These are phyloP conservation scores for Pelargonium australe DNA, from an alignment of 441 rosid genomes.

Conservation along the genomic window DNA sequence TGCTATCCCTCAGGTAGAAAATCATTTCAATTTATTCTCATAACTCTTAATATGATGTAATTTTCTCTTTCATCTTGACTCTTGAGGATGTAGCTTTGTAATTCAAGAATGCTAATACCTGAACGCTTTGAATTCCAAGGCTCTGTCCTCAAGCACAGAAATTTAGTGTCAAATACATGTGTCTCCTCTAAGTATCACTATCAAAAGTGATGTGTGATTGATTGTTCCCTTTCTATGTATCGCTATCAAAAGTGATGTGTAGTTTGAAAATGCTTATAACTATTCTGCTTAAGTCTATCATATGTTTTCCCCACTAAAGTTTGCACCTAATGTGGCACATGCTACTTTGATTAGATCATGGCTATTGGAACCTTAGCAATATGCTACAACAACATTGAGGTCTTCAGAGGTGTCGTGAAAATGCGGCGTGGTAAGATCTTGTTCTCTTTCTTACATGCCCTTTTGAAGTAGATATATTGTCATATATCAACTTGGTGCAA, in stretches of 20 bases:
- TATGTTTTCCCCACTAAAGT: neutral
- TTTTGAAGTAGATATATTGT: neutral
- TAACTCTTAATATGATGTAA: neutral
- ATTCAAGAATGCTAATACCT: no score
- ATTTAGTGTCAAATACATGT: no score
- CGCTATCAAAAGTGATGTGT: no score
- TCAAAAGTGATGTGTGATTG: no score
- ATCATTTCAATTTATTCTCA: neutral
- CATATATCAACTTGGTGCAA: no score
- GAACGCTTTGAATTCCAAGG: no score
- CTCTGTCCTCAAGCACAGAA: no score
- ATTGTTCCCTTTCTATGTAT: no score
- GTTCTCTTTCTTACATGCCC: neutral
- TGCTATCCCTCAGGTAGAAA: slow-evolving; percentile 84
- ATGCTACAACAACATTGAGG: slow-evolving; percentile 83
- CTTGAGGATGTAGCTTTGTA: neutral
- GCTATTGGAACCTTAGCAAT: slow-evolving; percentile 89
- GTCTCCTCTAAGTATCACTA: no score
- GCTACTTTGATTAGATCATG: slow-evolving; percentile 58
- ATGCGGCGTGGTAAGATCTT: slow-evolving; percentile 83
- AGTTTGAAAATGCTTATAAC: no score
- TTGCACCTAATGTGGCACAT: slow-evolving; percentile 25
- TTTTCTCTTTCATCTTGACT: neutral
- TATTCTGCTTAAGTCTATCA: no score
- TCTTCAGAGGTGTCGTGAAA: slow-evolving; percentile 87